phyloP scores from a whole-genome alignment of 768 basidiomycete genomes.

The Naematelia encephala region DNA sequence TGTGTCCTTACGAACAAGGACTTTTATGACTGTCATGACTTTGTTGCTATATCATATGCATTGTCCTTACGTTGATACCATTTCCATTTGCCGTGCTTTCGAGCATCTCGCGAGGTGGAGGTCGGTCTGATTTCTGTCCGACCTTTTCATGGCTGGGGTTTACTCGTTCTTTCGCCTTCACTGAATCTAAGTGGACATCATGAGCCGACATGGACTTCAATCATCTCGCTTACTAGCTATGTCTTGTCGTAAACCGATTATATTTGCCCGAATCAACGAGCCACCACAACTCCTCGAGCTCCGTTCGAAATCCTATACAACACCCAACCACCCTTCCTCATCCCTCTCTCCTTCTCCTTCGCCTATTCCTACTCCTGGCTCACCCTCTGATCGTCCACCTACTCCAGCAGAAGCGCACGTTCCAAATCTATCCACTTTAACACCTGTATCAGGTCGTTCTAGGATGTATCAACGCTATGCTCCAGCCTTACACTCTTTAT shows the following conservation, averaged over 20 bases:
- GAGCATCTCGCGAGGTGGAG: no score
- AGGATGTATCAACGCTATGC: slow-evolving; percentile 39
- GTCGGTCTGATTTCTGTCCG: not conserved
- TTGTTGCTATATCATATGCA: not conserved
- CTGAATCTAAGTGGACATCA: not conserved
- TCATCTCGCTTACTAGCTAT: not conserved
- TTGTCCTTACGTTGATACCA: not conserved
- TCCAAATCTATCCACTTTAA: not conserved
- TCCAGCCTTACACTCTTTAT: slow-evolving; percentile 60
- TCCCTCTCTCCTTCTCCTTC: no score
- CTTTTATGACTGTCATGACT: not conserved
- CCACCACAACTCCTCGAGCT: not conserved
- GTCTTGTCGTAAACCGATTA: not conserved
- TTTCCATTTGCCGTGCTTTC: no score
- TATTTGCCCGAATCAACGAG: no score
- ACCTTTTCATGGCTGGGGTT: no score
- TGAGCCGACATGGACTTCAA: not conserved
- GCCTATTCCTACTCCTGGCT: not conserved
- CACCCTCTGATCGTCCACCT: not conserved
- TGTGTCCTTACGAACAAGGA: no score
- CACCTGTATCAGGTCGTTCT: not conserved
- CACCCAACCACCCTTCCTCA: not conserved
- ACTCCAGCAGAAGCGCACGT: not conserved
- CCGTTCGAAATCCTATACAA: no score
- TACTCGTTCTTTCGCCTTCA: no score